Evolutionary conservation across 139 green algal species (phyloP).

Genomic region (Pseudopediastrum boryanum): DNA sequence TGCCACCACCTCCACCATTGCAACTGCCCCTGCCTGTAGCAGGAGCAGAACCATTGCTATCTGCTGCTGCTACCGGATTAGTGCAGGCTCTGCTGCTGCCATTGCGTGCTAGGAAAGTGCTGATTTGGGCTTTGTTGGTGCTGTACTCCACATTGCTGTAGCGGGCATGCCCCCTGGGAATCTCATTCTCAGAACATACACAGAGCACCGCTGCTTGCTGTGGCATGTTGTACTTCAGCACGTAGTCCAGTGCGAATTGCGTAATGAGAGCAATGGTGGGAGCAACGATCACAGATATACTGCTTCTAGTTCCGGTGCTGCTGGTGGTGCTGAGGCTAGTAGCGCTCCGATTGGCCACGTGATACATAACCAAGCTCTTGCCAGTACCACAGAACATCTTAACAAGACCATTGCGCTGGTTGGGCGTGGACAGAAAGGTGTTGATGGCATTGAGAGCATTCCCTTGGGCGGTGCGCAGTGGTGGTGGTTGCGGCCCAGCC

Average conservation of each 20-base stretch:
- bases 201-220: neutral
- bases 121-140: neutral
- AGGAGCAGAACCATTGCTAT: neutral
- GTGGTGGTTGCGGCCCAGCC: neutral
- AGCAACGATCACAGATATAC: neutral
- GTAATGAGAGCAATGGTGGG: conserved; percentile 4
- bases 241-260: neutral
- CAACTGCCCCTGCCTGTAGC: neutral
- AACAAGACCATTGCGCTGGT: conserved; percentile 4
- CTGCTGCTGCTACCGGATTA: conserved; percentile 5
- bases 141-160: neutral
- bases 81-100: neutral
- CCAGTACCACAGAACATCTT: conserved; percentile 16
- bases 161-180: neutral
- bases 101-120: neutral
- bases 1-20: neutral
- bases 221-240: neutral
- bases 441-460: neutral
- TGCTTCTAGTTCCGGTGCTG: neutral
- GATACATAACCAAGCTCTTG: conserved; percentile 1
- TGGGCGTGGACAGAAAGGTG: neutral
- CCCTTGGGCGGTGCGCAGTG: neutral
- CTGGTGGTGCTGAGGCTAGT: too few species aligned
- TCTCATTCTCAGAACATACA: neutral
- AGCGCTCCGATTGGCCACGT: too few species aligned